Evolutionary conservation across 257 asterid genomes (phyloP).

Genomic region (Orobanche coerulescens): DNA sequence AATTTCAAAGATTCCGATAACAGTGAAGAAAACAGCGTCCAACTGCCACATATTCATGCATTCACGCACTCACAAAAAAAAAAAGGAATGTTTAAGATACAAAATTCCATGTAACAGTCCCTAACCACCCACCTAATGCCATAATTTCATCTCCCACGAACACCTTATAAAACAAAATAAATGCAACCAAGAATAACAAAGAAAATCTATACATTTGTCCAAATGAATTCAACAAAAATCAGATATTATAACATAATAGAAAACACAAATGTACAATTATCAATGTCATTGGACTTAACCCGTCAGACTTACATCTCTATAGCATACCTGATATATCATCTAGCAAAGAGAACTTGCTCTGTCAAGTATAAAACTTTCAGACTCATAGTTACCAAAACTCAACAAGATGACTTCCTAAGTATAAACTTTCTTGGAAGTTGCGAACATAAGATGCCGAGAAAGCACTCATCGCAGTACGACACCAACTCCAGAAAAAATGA

Average conservation of each 20-base stretch:
- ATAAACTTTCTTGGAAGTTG: neutral
- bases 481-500: neutral
- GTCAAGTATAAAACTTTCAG: neutral
- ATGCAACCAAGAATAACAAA: neutral
- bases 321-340: neutral
- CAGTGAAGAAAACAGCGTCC: neutral
- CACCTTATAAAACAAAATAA: neutral
- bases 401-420: neutral
- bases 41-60: conserved; percentile 5
- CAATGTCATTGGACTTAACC: neutral
- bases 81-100: too few species aligned
- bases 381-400: neutral
- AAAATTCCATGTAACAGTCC: neutral
- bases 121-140: neutral
- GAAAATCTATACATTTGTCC: neutral
- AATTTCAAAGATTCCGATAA: neutral
- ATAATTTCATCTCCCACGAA: neutral
- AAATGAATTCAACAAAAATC: neutral
- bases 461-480: neutral
- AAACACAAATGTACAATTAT: neutral
- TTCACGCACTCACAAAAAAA: neutral
- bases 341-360: neutral
- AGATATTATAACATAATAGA: neutral
- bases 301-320: neutral
- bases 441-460: neutral